These are phyloP conservation scores for Vaccinium corymbosum DNA, from an alignment of 148 eudicot species.

Conservation along the genomic window DNA sequence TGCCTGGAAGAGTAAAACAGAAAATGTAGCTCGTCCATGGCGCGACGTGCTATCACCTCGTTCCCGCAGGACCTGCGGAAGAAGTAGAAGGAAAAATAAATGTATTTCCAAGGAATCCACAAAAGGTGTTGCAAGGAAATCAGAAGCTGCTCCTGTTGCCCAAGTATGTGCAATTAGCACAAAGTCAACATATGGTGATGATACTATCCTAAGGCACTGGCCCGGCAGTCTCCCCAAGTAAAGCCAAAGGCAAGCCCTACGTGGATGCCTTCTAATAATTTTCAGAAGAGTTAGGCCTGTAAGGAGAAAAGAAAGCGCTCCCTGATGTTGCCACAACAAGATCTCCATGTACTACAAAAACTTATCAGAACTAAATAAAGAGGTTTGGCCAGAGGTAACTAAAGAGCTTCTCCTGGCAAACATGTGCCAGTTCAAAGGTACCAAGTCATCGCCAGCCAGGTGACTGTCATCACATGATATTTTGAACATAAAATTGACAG, in stretches of 20 bases:
- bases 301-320: background rate
- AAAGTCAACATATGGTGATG: background rate
- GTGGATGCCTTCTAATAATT: background rate
- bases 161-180: background rate
- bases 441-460: background rate
- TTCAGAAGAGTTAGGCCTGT: background rate
- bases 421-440: background rate
- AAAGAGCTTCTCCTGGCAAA: background rate
- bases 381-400: background rate
- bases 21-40: slow-evolving; percentile 98
- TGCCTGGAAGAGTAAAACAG: slow-evolving; percentile 98
- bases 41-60: slow-evolving; percentile 99
- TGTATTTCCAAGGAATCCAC: background rate
- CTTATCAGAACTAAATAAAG: background rate
- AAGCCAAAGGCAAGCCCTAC: background rate
- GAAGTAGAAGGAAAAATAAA: background rate
- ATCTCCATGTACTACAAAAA: background rate
- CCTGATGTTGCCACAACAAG: background rate
- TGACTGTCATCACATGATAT: background rate
- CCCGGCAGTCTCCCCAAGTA: background rate
- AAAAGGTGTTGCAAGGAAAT: background rate
- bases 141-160: slow-evolving; percentile 7
- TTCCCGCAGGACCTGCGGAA: slow-evolving; percentile 87
- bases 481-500: background rate
- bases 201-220: background rate